A percentile compares a stretch with the other conserved stretches of the same genome.
These are phyloP conservation scores for Boeremia exigua DNA, from an alignment of 2,329 filamentous ascomycete species.

Conservation along the genomic window DNA sequence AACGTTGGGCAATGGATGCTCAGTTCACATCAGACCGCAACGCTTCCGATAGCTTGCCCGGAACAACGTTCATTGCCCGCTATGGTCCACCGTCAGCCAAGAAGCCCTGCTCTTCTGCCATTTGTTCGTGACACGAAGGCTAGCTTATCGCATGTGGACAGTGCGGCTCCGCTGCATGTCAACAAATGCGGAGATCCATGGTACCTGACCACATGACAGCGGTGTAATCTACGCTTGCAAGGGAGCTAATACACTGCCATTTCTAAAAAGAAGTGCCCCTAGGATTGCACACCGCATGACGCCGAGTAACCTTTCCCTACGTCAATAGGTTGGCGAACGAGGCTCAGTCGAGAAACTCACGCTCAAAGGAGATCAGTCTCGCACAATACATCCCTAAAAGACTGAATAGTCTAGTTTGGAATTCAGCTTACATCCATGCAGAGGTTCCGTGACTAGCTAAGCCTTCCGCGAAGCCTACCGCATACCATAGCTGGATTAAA, in stretches of 20 bases:
- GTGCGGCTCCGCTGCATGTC: not conserved
- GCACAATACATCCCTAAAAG: not conserved
- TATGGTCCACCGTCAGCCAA: too few species aligned
- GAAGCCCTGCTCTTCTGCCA: too few species aligned
- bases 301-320: not conserved
- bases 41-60: too few species aligned
- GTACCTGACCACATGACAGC: not conserved
- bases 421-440: not conserved
- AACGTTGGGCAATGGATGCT: too few species aligned
- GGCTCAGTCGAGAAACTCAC: not conserved
- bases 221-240: not conserved
- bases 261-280: not conserved
- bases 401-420: not conserved
- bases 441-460: not conserved
- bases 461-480: not conserved
- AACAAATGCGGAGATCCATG: not conserved
- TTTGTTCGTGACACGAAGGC: too few species aligned
- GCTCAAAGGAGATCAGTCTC: not conserved
- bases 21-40: too few species aligned
- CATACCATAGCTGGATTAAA: not conserved
- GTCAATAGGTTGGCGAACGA: not conserved
- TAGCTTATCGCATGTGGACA: not conserved
- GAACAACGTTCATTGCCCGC: too few species aligned
- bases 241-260: not conserved
- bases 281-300: not conserved